Evolutionary conservation across 768 basidiomycete genomes (phyloP).

Genomic region (Suillus weaverae): DNA sequence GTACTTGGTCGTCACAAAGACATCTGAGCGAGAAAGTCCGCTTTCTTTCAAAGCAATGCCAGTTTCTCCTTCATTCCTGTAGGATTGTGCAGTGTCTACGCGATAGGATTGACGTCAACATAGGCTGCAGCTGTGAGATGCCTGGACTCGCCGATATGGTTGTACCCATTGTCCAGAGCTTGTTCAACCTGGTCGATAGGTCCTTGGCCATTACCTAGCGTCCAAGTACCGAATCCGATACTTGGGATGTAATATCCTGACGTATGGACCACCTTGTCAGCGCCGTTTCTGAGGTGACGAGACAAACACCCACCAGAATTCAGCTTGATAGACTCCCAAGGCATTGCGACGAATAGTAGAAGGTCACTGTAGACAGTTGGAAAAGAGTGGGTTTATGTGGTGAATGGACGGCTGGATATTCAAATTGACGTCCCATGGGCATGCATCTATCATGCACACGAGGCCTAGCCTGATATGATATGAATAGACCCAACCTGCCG

Average conservation of each 20-base stretch:
- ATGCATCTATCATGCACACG: neutral
- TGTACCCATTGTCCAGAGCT: constrained; percentile 61
- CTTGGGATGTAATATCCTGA: neutral
- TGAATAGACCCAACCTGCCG: neutral
- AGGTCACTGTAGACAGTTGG: neutral
- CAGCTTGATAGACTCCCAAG: neutral
- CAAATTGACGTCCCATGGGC: neutral
- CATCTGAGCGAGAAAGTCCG: constrained; percentile 51
- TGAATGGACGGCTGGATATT: neutral
- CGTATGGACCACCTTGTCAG: neutral
- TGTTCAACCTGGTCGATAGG: constrained; percentile 58
- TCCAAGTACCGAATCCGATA: constrained; percentile 1
- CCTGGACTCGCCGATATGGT: constrained; percentile 52
- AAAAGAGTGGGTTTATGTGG: constrained; percentile 1
- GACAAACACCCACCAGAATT: neutral
- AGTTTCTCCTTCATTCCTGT: constrained; percentile 58
- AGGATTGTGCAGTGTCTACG: constrained; percentile 60
- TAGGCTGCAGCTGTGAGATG: neutral
- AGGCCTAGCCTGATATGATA: neutral
- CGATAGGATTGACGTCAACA: neutral
- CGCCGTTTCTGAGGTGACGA: no score
- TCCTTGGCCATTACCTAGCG: constrained; percentile 44
- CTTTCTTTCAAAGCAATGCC: constrained; percentile 42
- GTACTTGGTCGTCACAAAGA: constrained; percentile 70
- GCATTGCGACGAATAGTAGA: neutral